Conservation (phyloP, 495 filamentous ascomycete species). For the Jackrogersella multiformis region DNA sequence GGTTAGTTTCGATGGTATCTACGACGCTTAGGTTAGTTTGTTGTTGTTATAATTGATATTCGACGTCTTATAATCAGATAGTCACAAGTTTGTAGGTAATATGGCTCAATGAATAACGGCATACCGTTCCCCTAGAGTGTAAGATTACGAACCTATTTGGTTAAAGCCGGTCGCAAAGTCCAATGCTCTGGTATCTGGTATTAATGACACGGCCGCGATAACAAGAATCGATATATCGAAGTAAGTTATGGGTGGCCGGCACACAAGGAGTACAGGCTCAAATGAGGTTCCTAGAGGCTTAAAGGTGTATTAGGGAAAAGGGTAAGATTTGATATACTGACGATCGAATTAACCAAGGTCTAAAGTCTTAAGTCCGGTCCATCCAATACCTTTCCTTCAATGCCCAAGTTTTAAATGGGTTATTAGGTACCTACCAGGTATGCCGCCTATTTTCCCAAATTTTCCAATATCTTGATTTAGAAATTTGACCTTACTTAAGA, state of each 20-base stretch:
- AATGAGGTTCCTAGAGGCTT: constrained; percentile 15
- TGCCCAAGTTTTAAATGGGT: too few species aligned
- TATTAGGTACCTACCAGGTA: too few species aligned
- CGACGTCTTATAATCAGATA: neutral
- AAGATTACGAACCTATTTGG: constrained; percentile 2
- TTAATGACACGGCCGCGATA: constrained; percentile 4
- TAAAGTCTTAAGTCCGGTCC: too few species aligned
- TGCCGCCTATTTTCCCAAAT: too few species aligned
- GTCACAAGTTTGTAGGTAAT: neutral
- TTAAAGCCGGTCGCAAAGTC: constrained; percentile 15
- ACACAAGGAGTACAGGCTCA: neutral
- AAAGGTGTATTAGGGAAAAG: constrained; percentile 18
- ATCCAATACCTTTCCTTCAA: neutral
- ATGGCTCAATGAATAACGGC: constrained; percentile 10
- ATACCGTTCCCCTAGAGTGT: constrained; percentile 14
- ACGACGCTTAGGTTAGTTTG: constrained; percentile 1
- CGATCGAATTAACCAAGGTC: neutral
- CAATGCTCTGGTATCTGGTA: neutral
- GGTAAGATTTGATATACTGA: constrained; percentile 2
- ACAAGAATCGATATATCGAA: neutral
- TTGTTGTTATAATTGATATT: neutral
- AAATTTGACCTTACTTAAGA: neutral
- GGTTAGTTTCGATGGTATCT: constrained; percentile 14
- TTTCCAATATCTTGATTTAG: neutral
- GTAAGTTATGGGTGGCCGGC: neutral